phyloP scores from a whole-genome alignment of 1,139 yeast species.

The Candida neerlandica region DNA sequence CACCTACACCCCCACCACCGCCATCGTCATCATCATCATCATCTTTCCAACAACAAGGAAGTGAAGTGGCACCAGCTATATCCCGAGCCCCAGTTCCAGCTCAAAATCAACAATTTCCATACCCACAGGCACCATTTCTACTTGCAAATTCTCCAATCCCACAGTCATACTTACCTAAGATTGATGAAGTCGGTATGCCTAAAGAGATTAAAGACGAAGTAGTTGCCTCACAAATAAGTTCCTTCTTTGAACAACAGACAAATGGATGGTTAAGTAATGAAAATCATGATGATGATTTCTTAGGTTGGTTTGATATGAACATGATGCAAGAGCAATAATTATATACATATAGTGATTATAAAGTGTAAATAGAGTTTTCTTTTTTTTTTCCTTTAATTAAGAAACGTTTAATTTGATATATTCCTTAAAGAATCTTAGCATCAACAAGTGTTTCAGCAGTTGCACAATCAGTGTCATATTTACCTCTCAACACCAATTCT shows the following conservation, averaged over 20 bases:
- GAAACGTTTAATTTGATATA: background rate
- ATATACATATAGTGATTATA: background rate
- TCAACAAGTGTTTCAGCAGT: slow-evolving; percentile 1
- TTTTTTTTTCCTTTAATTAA: background rate
- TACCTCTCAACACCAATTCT: slow-evolving; percentile 13
- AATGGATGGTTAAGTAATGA: slow-evolving; percentile 77
- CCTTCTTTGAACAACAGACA: slow-evolving; percentile 76
- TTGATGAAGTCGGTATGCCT: slow-evolving; percentile 10
- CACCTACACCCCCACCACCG: slow-evolving; percentile 7
- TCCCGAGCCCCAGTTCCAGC: slow-evolving; percentile 1
- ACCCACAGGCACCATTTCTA: slow-evolving; percentile 11
- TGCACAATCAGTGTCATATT: slow-evolving; percentile 1
- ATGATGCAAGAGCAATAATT: slow-evolving; percentile 27
- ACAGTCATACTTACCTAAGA: slow-evolving; percentile 17
- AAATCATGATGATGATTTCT: slow-evolving; percentile 75
- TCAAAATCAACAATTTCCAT: slow-evolving; percentile 2
- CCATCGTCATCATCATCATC: background rate
- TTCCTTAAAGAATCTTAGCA: slow-evolving; percentile 6
- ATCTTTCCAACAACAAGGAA: slow-evolving; percentile 1
- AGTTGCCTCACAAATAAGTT: slow-evolving; percentile 50
- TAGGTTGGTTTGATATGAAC: slow-evolving; percentile 91
- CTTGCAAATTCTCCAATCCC: slow-evolving; percentile 19
- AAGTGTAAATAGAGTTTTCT: slow-evolving; percentile 5
- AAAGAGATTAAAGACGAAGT: slow-evolving; percentile 10
- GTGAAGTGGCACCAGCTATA: background rate